Percentiles rank a stretch among this genome's conserved stretches.
Conservation (phyloP, 306 rosid genomes). For the Trifolium pratense region DNA sequence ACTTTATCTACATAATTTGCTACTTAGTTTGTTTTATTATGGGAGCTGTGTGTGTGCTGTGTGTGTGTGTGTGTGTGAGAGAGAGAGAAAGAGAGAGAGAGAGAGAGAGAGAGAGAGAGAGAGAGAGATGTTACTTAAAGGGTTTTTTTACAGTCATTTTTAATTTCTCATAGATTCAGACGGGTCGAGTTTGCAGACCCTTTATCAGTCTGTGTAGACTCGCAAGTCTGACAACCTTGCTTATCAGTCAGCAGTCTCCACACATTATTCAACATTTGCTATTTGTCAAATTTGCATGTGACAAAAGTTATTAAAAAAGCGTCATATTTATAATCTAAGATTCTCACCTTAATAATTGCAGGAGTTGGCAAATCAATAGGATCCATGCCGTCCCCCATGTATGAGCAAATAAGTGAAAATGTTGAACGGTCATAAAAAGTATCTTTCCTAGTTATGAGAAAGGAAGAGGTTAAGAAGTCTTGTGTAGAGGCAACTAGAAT, state of each 20-base stretch:
- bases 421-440: slow-evolving; percentile 94
- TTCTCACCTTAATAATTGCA: slow-evolving; percentile 78
- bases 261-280: slow-evolving; percentile 21
- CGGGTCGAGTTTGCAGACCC: no score
- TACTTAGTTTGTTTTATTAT: no score
- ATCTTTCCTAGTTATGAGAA: slow-evolving; percentile 89
- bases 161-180: no score
- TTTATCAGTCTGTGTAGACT: no score
- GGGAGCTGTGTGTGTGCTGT: no score
- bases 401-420: slow-evolving; percentile 84
- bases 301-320: slow-evolving; percentile 1
- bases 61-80: no score
- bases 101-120: no score
- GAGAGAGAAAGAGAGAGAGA: no score
- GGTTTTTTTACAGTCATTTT: no score
- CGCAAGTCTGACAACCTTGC: no score
- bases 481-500: slow-evolving; percentile 97
- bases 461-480: slow-evolving; percentile 96
- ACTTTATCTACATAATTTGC: no score
- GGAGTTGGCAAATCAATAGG: slow-evolving; percentile 90
- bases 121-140: no score
- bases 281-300: slow-evolving; percentile 4
- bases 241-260: not conserved
- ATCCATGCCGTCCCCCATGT: slow-evolving; percentile 91
- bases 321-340: slow-evolving; percentile 12